Evolutionary conservation across 1,139 yeast species (phyloP), one percentile per base, ranked within the genome.

Genomic region (Lodderomyces parapsilosis): DNA sequence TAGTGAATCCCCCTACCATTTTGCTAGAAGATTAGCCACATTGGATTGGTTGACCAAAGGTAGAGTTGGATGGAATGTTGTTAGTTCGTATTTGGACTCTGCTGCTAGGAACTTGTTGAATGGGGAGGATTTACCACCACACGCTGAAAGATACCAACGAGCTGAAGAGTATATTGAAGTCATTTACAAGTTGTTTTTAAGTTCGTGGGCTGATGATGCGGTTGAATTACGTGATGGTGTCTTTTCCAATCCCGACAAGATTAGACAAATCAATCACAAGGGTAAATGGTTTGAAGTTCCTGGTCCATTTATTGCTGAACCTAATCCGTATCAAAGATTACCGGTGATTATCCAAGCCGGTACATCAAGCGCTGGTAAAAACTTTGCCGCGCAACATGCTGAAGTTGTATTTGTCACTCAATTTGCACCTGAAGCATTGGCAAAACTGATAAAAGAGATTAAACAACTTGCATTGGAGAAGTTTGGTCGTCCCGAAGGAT

Each of bases 291-390:
- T 59, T 51, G 65, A 54, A 14, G 76, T 72, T 10, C 76, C 75
- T n/a, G 78, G 77, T 4, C 76, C 76, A 8, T 61, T 55, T 44
- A 66, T 71, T 39, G 62, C 72, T 9, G 68, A 65, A 40, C 78
- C 77, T 18, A 64, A 74, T 10, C 70, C 69, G 11, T 27, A 39
- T 17, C 76, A 71, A 46, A 65, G 76, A 55, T 54, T 72, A 17
- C 78, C 78, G 2, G 66, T 71, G 15, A 60, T 74, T 41, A 61
- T 73, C 38, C 79, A 74, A 52, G 79, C 79, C 1, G 80, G 80
- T 27, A 63, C 76, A 11, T 72, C 78, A 2, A 58, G 64, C 31
- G 65, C 66, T 30, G 79, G 79, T 24, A 61, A 60, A 40, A 64
- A 64, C 4, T 62, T 69, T 49, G 78, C 76, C 31, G 78, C 79